These are phyloP conservation scores for Neoscytalidium dimidiatum DNA, from an alignment of 2,329 filamentous ascomycete species.

Conservation along the genomic window DNA sequence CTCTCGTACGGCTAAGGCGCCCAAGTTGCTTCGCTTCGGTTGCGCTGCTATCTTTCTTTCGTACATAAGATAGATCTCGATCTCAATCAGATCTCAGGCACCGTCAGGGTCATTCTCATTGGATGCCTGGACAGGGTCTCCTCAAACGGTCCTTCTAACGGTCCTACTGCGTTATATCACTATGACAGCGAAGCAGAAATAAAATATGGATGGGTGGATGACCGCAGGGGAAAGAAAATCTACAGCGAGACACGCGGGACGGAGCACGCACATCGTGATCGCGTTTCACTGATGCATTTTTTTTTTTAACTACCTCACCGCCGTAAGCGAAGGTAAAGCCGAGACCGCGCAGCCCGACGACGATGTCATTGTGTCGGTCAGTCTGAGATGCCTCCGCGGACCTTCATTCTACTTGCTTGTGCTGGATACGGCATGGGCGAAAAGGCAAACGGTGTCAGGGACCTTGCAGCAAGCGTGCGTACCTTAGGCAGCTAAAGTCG, in stretches of 20 bases:
- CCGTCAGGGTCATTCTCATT: no score
- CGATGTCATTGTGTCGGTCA: slow-evolving; percentile 12
- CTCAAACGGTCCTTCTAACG: background rate
- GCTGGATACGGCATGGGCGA: no score
- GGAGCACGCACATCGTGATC: no score
- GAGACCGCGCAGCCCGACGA: background rate
- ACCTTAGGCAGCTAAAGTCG: no score
- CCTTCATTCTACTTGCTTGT: background rate
- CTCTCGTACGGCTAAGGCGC: no score
- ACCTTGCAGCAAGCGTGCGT: no score
- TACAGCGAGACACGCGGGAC: background rate
- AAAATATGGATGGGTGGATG: background rate
- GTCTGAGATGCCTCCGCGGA: background rate
- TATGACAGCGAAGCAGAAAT: background rate
- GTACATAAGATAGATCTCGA: background rate
- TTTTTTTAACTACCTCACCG: no score
- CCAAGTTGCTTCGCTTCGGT: background rate
- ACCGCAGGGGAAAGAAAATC: background rate
- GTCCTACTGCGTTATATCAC: background rate
- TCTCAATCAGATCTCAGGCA: no score
- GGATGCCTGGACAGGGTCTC: background rate
- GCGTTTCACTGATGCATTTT: no score
- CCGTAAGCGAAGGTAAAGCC: background rate
- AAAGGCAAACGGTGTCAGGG: no score
- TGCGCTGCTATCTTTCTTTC: background rate